Evolutionary conservation across 768 basidiomycete species (phyloP), one percentile per base, ranked within the genome.

Genomic region (Termitomyces heimii): DNA sequence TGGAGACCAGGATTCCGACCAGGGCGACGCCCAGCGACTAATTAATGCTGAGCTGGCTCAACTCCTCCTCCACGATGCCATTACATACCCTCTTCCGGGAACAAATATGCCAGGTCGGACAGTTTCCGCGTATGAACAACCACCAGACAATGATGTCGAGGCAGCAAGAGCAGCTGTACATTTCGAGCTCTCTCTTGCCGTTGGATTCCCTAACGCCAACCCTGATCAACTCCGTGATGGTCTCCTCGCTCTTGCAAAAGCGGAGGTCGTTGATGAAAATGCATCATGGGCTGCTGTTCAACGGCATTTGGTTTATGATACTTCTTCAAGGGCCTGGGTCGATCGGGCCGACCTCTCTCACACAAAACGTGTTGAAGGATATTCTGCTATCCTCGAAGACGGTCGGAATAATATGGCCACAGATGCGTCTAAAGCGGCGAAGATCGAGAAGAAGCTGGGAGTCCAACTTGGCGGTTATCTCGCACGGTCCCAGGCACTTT

Each of bases 391-490:
- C 37, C 75, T 96, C 55, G 77, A 82, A 7, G 77, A 83, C 51
- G 77, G 77, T 54, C 83, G 86, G 28, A 86, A 86, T 16, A 69
- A 73, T 50, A 93, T 99, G 86, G 73, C 84, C 34, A 84, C 82
- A 66, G 90, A 95, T 66, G 89, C 91, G 0, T 81, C 78, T 54
- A 92, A 89, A 68, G 88, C 90, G 0, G 70, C 81, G 22, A 98
- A 97, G 76, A 67, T 79, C 5, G 96, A 98, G 77, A 97, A 94
- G 82, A 96, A 94, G 70, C 82, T 98, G 10, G 81, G 78, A 9
- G 83, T 94, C 56, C 82, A 82, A 14, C 82, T 98, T 3, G 94
- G 94, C n/a, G 97, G 97, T 9, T 98, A 98, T 69, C 83, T 91
- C 67, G 80, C 81, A 39, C 84, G 95, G 10, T 84, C 85, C 29